Conservation (phyloP, 2,329 filamentous ascomycete genomes). For the Fusarium veterinarium region DNA sequence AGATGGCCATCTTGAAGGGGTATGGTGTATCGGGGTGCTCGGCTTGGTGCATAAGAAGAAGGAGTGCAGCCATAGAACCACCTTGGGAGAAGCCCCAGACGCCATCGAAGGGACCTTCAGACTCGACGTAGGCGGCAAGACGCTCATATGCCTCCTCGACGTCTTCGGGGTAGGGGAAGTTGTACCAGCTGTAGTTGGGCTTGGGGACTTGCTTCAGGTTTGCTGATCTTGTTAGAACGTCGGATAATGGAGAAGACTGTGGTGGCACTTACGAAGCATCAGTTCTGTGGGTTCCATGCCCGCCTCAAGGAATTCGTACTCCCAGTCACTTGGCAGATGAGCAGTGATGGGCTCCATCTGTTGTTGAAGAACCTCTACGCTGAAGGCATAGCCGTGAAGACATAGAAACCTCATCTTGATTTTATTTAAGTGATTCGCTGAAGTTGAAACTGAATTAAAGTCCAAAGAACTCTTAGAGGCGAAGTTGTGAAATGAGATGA, state of each 20-base stretch:
- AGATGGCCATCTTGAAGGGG: neutral
- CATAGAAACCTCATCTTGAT: neutral
- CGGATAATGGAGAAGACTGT: accelerated
- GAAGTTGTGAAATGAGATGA: neutral
- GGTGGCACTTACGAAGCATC: neutral
- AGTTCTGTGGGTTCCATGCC: neutral
- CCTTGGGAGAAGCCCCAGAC: neutral
- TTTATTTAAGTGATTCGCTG: too few relatives aligned
- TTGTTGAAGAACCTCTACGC: neutral
- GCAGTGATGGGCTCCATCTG: neutral
- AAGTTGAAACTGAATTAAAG: too few relatives aligned
- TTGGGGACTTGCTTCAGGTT: neutral
- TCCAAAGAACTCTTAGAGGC: neutral
- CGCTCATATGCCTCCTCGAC: neutral
- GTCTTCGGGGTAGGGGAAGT: neutral
- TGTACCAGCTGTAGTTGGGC: neutral
- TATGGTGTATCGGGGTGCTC: neutral
- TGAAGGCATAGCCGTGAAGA: neutral
- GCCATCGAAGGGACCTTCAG: neutral
- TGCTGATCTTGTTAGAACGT: neutral
- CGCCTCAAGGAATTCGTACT: neutral
- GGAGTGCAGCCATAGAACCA: neutral
- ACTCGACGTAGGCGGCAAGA: neutral
- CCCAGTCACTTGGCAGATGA: neutral
- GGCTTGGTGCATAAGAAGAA: neutral